Evolutionary conservation across 2,329 filamentous ascomycete species (phyloP).

Genomic region (Claviceps paspali): DNA sequence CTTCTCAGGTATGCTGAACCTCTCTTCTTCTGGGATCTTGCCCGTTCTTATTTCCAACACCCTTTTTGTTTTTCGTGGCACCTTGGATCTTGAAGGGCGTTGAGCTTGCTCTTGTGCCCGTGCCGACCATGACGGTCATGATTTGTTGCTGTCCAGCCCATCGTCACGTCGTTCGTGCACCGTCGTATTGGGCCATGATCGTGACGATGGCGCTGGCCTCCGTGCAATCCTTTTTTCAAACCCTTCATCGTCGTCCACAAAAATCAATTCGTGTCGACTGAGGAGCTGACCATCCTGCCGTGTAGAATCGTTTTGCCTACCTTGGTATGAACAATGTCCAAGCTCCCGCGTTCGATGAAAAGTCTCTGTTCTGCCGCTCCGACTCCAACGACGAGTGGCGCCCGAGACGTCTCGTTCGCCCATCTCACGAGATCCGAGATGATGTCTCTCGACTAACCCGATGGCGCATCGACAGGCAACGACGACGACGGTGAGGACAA

Average conservation of each 20-base stretch:
- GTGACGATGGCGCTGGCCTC: too few relatives aligned
- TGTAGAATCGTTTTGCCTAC: slow-evolving; percentile 91
- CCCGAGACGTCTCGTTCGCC: background rate
- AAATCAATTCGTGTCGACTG: background rate
- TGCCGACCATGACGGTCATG: background rate
- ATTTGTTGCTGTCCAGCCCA: background rate
- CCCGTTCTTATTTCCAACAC: too few relatives aligned
- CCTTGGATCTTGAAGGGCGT: background rate
- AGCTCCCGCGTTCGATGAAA: slow-evolving; percentile 9
- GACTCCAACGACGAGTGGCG: background rate
- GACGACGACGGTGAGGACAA: slow-evolving; percentile 49
- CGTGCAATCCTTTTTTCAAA: too few relatives aligned
- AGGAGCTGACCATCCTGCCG: background rate
- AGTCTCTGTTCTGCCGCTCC: background rate
- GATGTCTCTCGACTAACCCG: slow-evolving; percentile 5
- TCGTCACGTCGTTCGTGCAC: background rate
- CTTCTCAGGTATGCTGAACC: slow-evolving; percentile 36
- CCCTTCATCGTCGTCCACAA: too few relatives aligned
- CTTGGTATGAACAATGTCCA: slow-evolving; percentile 56
- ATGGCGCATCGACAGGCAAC: slow-evolving; percentile 30
- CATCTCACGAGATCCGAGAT: background rate
- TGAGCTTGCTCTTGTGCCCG: background rate
- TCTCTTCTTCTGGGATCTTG: too few relatives aligned
- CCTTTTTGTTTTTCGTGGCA: background rate
- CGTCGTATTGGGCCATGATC: background rate